Conservation (phyloP, 2,329 filamentous ascomycete genomes). For the Penicillium sp. region DNA sequence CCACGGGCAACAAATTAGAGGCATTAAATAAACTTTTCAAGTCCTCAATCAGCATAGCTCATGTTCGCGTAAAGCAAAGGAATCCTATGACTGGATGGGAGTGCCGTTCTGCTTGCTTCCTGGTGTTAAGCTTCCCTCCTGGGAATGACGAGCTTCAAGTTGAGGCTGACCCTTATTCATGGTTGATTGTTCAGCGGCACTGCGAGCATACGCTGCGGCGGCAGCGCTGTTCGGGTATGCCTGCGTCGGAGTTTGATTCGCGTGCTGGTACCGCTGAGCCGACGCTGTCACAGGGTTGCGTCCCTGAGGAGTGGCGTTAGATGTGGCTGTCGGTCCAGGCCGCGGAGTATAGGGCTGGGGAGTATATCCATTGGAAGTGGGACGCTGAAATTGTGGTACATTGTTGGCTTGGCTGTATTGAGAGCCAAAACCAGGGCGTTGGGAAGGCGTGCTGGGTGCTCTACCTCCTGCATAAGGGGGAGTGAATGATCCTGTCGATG, state of each 20-base stretch:
- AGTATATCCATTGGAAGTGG: conserved; percentile 38
- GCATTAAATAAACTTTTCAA: conserved; percentile 6
- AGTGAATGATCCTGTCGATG: conserved; percentile 33
- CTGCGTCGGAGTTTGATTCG: conserved; percentile 33
- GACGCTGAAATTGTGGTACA: conserved; percentile 43
- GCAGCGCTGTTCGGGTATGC: conserved; percentile 38
- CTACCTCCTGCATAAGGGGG: conserved; percentile 33
- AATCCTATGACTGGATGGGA: conserved; percentile 23
- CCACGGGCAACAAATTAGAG: neutral
- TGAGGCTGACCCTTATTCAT: conserved; percentile 37
- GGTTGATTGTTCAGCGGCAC: conserved; percentile 41
- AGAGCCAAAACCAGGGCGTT: conserved; percentile 37
- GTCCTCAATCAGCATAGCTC: neutral
- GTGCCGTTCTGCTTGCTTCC: conserved; percentile 34
- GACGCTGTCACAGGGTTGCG: conserved; percentile 34
- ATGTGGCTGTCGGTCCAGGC: conserved; percentile 33
- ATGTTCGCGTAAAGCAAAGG: neutral
- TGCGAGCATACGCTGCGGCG: conserved; percentile 38
- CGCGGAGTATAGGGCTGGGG: conserved; percentile 38
- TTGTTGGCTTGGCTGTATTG: conserved; percentile 37
- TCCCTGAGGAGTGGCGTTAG: conserved; percentile 34
- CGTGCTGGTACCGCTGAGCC: conserved; percentile 27
- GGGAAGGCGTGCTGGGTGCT: conserved; percentile 36
- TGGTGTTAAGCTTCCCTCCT: conserved; percentile 38
- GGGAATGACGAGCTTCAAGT: conserved; percentile 27